Conservation (phyloP, 345 rosid genomes). For the Pelargonium nanum region DNA sequence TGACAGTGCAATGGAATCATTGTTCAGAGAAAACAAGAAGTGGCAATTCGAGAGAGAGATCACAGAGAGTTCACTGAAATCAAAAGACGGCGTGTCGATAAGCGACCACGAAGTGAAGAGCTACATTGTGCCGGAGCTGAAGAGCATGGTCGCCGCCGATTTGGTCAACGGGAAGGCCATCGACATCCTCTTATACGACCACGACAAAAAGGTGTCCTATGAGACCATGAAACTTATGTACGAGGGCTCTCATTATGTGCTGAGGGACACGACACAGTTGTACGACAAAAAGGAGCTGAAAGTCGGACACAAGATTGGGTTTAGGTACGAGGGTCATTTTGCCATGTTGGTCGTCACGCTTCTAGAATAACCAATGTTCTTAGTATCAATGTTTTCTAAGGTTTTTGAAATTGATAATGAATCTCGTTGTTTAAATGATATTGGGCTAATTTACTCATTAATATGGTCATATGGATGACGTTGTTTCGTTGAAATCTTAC, state of each 20-base stretch:
- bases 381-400: no score
- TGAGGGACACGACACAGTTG: constrained; percentile 7
- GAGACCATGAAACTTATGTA: constrained; percentile 3
- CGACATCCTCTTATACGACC: not conserved
- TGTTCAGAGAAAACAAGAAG: constrained; percentile 10
- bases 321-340: constrained; percentile 12
- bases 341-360: constrained; percentile 14
- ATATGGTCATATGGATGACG: no score
- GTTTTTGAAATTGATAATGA: no score
- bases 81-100: not conserved
- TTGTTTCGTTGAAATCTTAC: no score
- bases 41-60: constrained; percentile 12
- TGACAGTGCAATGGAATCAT: not conserved
- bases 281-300: not conserved
- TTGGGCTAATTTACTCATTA: no score
- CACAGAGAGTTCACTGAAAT: not conserved
- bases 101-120: constrained; percentile 2
- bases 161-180: constrained; percentile 1
- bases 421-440: no score
- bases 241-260: constrained; percentile 1
- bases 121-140: constrained; percentile 4
- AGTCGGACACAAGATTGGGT: constrained; percentile 5
- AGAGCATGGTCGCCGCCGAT: not conserved
- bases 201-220: constrained; percentile 1
- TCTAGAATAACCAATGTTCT: no score